Percentiles rank a stretch among this genome's conserved stretches.
Conservation (phyloP, 2,329 filamentous ascomycete species). For the Aspergillus chevalieri region DNA sequence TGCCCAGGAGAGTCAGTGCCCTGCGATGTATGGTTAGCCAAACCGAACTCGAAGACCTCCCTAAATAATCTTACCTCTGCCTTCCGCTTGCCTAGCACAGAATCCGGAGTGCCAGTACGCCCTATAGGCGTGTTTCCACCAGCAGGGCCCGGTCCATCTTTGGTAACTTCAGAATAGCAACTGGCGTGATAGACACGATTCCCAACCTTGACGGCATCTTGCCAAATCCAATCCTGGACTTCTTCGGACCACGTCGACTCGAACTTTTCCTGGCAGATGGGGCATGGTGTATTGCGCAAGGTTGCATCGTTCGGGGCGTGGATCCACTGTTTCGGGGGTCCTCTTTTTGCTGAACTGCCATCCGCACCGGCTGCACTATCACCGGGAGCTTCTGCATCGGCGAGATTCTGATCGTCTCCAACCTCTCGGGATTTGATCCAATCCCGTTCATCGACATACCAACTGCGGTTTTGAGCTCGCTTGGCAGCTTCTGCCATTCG, state of each 20-base stretch:
- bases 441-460: conserved; percentile 89
- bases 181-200: conserved; percentile 81
- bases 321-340: conserved; percentile 65
- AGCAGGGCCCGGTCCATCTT: conserved; percentile 47
- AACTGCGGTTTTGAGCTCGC: conserved; percentile 82
- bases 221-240: conserved; percentile 94
- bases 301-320: conserved; percentile 73
- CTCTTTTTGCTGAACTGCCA: conserved; percentile 43
- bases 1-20: conserved; percentile 30
- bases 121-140: conserved; percentile 29
- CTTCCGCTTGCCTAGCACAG: conserved; percentile 67
- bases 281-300: conserved; percentile 71
- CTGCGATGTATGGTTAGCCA: conserved; percentile 8
- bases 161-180: conserved; percentile 77
- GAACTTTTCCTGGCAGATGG: conserved; percentile 93
- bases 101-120: conserved; percentile 54
- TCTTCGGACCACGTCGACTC: conserved; percentile 88
- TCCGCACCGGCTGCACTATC: conserved; percentile 37
- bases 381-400: conserved; percentile 34
- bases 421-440: conserved; percentile 83
- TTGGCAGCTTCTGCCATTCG: conserved; percentile 80
- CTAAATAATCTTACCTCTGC: conserved; percentile 50
- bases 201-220: conserved; percentile 74
- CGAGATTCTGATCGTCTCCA: conserved; percentile 56
- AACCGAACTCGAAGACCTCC: neutral